phyloP scores from a whole-genome alignment of 345 rosid genomes.

The Linum usitatissimum region DNA sequence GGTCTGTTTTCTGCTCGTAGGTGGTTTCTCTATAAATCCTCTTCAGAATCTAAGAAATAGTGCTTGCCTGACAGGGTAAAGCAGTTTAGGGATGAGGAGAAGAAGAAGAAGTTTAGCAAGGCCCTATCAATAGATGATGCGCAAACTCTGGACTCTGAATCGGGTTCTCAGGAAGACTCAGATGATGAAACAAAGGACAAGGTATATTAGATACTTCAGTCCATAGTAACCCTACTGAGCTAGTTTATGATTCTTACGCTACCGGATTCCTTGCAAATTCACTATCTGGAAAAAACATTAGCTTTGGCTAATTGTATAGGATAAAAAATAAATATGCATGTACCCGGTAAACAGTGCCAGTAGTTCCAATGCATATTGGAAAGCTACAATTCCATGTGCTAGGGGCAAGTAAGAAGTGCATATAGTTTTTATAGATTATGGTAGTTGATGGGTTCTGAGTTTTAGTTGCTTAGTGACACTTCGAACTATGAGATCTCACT shows the following conservation, averaged over 20 bases:
- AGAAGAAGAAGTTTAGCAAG: conserved; percentile 41
- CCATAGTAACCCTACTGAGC: background rate
- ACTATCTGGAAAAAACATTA: background rate
- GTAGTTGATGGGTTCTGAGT: background rate
- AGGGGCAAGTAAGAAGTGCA: too few relatives aligned
- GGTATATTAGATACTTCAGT: conserved; percentile 29
- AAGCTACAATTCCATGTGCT: background rate
- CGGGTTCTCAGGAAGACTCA: conserved; percentile 52
- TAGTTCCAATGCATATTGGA: conserved; percentile 4
- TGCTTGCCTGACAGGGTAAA: conserved; percentile 48
- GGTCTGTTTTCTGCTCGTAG: conserved; percentile 28
- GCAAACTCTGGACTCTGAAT: conserved; percentile 31
- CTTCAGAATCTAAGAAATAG: conserved; percentile 13
- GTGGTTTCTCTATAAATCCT: conserved; percentile 5
- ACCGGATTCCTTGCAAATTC: background rate
- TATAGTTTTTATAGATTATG: too few relatives aligned
- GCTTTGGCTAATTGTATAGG: background rate
- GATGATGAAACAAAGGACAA: conserved; percentile 39
- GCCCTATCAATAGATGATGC: conserved; percentile 40
- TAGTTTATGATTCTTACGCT: background rate
- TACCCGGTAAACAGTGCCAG: background rate
- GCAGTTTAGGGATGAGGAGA: conserved; percentile 64
- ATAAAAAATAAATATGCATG: background rate
- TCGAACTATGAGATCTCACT: too few relatives aligned
- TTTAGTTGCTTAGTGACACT: background rate